A percentile compares a stretch with the other conserved stretches of the same genome.
Evolutionary conservation across 305 asterid species (phyloP).

Genomic region (Rubia balearica): DNA sequence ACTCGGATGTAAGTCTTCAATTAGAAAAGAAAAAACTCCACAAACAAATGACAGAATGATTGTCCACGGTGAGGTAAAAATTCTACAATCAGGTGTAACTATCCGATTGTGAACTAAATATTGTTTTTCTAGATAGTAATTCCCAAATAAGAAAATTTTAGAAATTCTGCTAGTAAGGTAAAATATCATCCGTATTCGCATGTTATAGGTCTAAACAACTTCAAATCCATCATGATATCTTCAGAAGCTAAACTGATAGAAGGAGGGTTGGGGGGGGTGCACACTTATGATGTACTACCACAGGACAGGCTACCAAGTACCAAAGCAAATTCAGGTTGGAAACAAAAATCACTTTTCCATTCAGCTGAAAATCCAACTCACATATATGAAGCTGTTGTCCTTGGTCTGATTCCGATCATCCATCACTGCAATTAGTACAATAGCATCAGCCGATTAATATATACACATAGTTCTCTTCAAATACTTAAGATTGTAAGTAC

Average conservation of each 20-base stretch:
- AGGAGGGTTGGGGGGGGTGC: background rate
- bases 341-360: background rate
- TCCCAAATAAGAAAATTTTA: background rate
- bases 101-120: background rate
- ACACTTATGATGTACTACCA: background rate
- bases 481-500: background rate
- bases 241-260: background rate
- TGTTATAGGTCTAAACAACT: background rate
- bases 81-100: background rate
- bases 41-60: background rate
- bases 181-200: background rate
- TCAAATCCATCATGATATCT: background rate
- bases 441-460: constrained; percentile 9
- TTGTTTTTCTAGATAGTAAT: background rate
- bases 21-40: background rate
- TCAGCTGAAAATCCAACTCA: constrained; percentile 27
- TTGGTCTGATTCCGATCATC: constrained; percentile 75
- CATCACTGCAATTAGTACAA: constrained; percentile 51
- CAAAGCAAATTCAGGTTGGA: background rate
- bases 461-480: background rate
- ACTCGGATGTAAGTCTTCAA: constrained; percentile 17
- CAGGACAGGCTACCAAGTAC: background rate
- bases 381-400: constrained; percentile 94
- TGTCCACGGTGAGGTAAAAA: background rate
- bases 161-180: background rate